Evolutionary conservation across 495 filamentous ascomycete species (phyloP).

Genomic region (Cryomyces antarcticus): DNA sequence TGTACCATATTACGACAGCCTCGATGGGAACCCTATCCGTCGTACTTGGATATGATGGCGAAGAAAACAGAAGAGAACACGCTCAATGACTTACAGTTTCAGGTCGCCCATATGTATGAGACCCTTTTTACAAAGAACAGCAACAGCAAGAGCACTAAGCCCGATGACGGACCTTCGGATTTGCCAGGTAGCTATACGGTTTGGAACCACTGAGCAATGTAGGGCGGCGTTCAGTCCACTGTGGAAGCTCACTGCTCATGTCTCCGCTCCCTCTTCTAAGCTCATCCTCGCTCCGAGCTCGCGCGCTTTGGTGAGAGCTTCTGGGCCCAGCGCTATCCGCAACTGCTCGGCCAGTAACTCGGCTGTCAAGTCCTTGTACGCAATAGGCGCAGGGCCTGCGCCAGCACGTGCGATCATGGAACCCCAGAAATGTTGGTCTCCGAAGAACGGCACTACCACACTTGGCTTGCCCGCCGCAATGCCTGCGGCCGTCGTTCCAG

Average conservation of each 20-base stretch:
- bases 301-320: slow-evolving; percentile 32
- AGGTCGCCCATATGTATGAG: neutral
- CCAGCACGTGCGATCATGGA: slow-evolving; percentile 50
- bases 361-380: slow-evolving; percentile 43
- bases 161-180: slow-evolving; percentile 24
- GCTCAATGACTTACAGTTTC: neutral
- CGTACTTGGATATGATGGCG: no score
- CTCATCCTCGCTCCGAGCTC: slow-evolving; percentile 39
- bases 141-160: neutral
- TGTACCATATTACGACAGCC: neutral
- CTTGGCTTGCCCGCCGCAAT: slow-evolving; percentile 50
- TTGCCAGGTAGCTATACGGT: slow-evolving; percentile 48
- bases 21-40: neutral
- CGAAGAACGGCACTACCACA: slow-evolving; percentile 66
- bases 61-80: no score
- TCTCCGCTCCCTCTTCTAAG: slow-evolving; percentile 40
- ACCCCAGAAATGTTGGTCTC: slow-evolving; percentile 74
- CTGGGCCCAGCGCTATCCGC: slow-evolving; percentile 31
- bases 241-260: slow-evolving; percentile 50
- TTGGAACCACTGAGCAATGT: slow-evolving; percentile 43
- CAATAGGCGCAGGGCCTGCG: slow-evolving; percentile 53
- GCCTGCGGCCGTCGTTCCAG: slow-evolving; percentile 61
- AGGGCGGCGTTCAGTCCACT: slow-evolving; percentile 39
- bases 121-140: slow-evolving; percentile 8
- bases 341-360: slow-evolving; percentile 44